Base-by-base conservation (phyloP, 257 asterid genomes). In the Dorcoceras hygrometricum region DNA sequence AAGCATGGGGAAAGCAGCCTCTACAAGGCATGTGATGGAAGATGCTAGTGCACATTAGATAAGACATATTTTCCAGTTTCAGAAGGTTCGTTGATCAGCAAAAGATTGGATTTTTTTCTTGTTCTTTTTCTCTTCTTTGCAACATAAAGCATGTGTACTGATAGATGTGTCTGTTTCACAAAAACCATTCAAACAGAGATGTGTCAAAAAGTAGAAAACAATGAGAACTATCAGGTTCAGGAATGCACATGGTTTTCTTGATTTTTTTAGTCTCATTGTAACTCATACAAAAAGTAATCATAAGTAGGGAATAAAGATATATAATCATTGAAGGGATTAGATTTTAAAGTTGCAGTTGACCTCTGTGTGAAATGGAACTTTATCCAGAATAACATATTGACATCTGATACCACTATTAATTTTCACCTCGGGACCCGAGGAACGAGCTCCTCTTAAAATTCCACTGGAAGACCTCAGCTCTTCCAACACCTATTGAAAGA, bases 301-400 rank as follows among this genome's bases (percentile, higher is more conserved):
- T 9, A 46, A 63, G 31, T 51, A 57, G 19, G 29, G 0, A 16
- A 26, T 9, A 36, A 34, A 9, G 14, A 43, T 22, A 69, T 39
- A 23, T 11, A 70, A 48, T 26, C 46, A 70, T 51, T 3, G 63
- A 57, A 59, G 48, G 12, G 56, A 58, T 69, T 48, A 46, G 60
- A 34, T n/a, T n/a, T n/a, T n/a, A n/a, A n/a, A n/a, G n/a, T n/a
- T n/a, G n/a, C n/a, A n/a, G n/a, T n/a, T n/a, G n/a, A n/a, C n/a
- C n/a, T n/a, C n/a, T n/a, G n/a, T n/a, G n/a, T n/a, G n/a, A n/a
- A n/a, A n/a, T n/a, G n/a, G n/a, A n/a, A n/a, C n/a, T n/a, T n/a
- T n/a, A n/a, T n/a, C n/a, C n/a, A n/a, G n/a, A n/a, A n/a, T n/a
- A n/a, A n/a, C n/a, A n/a, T n/a, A n/a, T n/a, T n/a, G n/a, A n/a